Conservation (phyloP, 2,329 filamentous ascomycete genomes). For the Ophiosphaerella korrae region DNA sequence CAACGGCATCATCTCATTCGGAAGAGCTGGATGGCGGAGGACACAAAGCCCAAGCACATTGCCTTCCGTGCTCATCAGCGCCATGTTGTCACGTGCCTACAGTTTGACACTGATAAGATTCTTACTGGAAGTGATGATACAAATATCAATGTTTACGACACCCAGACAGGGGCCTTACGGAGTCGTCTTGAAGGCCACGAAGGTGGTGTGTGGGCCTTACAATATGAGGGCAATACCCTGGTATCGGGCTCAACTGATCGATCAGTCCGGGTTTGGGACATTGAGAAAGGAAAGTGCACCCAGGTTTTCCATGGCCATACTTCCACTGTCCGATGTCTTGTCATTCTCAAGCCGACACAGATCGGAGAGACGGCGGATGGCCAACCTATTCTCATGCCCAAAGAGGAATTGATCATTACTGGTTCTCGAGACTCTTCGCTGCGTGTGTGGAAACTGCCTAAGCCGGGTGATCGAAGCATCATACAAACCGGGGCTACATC, state of each 20-base stretch:
- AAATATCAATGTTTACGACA: conserved; percentile 97
- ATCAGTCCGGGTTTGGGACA: conserved; percentile 99
- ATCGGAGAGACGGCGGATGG: conserved; percentile 75
- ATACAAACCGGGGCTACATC: conserved; percentile 78
- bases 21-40: conserved; percentile 84
- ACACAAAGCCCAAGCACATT: conserved; percentile 84
- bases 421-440: conserved; percentile 94
- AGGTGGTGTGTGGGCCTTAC: conserved; percentile 95
- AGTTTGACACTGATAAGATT: conserved; percentile 98
- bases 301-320: conserved; percentile 98
- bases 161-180: conserved; percentile 84
- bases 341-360: conserved; percentile 87
- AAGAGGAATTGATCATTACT: conserved; percentile 94
- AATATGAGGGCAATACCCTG: conserved; percentile 92
- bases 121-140: conserved; percentile 97
- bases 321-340: conserved; percentile 92
- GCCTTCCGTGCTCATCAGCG: conserved; percentile 95
- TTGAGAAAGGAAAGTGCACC: conserved; percentile 87
- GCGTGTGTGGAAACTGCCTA: conserved; percentile 90
- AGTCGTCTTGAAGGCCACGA: conserved; percentile 91
- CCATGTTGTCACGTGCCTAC: conserved; percentile 95
- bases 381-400: conserved; percentile 82
- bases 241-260: conserved; percentile 96
- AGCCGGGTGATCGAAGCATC: conserved; percentile 75
- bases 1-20: conserved; percentile 90